Conservation (phyloP, 2,329 filamentous ascomycete genomes). For the Zymoseptoria passerinii region DNA sequence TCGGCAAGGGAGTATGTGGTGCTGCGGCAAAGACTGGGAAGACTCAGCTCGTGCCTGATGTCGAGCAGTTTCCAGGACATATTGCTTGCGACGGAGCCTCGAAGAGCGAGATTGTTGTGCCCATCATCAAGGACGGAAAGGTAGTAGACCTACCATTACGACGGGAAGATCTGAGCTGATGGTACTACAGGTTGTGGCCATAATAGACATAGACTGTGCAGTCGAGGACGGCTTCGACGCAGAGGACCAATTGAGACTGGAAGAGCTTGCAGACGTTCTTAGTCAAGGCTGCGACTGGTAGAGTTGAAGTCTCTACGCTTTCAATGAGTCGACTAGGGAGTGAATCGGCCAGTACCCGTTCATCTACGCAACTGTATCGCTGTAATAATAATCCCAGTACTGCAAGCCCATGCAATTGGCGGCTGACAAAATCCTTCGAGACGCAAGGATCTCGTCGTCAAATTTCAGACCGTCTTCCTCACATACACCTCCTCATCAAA, state of each 20-base stretch:
- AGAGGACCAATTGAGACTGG: constrained; percentile 57
- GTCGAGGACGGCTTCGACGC: constrained; percentile 59
- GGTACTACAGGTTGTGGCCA: constrained; percentile 50
- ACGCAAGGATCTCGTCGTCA: background rate
- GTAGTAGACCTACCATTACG: constrained; percentile 27
- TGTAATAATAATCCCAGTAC: background rate
- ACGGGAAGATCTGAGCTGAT: background rate
- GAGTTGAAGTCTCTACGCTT: background rate
- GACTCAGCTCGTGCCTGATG: constrained; percentile 61
- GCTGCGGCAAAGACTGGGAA: constrained; percentile 51
- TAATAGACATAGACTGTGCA: constrained; percentile 74
- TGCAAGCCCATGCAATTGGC: background rate
- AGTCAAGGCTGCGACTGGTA: constrained; percentile 57
- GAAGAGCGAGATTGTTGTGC: constrained; percentile 74
- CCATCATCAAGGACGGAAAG: constrained; percentile 49
- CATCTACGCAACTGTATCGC: no score
- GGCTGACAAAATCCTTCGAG: background rate
- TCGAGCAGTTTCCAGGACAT: constrained; percentile 67
- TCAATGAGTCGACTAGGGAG: background rate
- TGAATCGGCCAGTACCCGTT: no score
- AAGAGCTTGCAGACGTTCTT: constrained; percentile 56
- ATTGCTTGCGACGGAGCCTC: constrained; percentile 73
- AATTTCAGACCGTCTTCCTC: background rate
- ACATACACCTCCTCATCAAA: background rate
- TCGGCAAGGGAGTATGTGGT: constrained; percentile 69